Evolutionary conservation across 2,329 filamentous ascomycete species (phyloP).

Genomic region (Chrysoporthe puriensis): DNA sequence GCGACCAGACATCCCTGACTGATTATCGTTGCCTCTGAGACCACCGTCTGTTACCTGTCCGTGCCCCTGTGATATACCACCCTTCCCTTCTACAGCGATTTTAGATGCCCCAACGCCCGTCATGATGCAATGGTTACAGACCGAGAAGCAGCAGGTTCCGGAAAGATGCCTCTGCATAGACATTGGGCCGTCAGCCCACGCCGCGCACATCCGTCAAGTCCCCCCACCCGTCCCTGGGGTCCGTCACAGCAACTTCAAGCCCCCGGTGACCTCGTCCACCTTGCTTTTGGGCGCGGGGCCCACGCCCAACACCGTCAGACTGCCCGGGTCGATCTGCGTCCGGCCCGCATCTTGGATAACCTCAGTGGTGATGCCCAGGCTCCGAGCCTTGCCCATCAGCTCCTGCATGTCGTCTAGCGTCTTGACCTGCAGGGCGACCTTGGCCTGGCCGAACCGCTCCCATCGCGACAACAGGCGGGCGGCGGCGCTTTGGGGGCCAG

Average conservation of each 20-base stretch:
- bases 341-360: slow-evolving; percentile 94
- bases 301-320: slow-evolving; percentile 87
- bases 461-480: slow-evolving; percentile 75
- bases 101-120: slow-evolving; percentile 24
- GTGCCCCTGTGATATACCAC: neutral
- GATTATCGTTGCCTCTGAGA: neutral
- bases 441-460: slow-evolving; percentile 86
- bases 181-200: neutral
- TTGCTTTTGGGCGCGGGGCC: slow-evolving; percentile 81
- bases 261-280: slow-evolving; percentile 83
- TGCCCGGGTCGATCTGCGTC: slow-evolving; percentile 94
- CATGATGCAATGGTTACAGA: slow-evolving; percentile 12
- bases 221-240: neutral
- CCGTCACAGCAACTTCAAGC: slow-evolving; percentile 75
- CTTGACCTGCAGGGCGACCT: slow-evolving; percentile 90
- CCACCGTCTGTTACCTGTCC: neutral
- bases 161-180: neutral
- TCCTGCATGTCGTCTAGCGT: slow-evolving; percentile 79
- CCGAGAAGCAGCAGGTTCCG: neutral
- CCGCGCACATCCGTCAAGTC: neutral
- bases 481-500: slow-evolving; percentile 52
- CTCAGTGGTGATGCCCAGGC: slow-evolving; percentile 82
- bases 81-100: neutral
- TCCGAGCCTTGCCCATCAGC: slow-evolving; percentile 77
- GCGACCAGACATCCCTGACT: slow-evolving; percentile 1